Conservation (phyloP, 2,329 filamentous ascomycete species). For the Coleophoma crateriformis region DNA sequence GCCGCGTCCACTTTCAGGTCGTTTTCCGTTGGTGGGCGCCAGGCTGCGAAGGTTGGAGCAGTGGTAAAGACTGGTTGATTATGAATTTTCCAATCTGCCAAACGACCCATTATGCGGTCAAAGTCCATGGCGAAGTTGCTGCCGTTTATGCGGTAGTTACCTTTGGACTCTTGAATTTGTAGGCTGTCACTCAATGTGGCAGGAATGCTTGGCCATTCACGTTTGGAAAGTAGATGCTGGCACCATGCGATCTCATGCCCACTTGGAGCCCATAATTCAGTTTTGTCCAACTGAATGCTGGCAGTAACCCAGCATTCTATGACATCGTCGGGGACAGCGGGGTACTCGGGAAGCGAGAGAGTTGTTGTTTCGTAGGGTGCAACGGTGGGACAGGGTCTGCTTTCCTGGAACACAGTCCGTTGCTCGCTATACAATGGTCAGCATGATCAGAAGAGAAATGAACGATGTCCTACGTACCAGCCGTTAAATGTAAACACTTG, state of each 20-base stretch:
- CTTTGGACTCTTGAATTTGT: background rate
- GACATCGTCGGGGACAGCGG: background rate
- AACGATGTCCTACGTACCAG: too few species aligned
- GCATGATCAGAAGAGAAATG: too few species aligned
- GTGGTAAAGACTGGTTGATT: conserved; percentile 4
- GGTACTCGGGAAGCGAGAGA: background rate
- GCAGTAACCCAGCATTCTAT: conserved; percentile 4
- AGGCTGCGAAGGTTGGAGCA: conserved; percentile 30
- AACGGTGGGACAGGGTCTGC: too few species aligned
- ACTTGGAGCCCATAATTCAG: conserved; percentile 3
- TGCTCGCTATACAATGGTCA: too few species aligned
- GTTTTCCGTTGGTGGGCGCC: conserved; percentile 43
- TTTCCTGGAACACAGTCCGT: too few species aligned
- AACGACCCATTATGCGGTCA: background rate
- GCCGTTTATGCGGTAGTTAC: background rate
- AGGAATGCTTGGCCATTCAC: background rate
- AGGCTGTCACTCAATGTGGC: background rate
- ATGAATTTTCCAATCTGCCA: conserved; percentile 1
- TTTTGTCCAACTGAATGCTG: conserved; percentile 1
- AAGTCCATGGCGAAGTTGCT: background rate
- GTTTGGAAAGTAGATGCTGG: conserved; percentile 19
- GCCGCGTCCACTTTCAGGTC: conserved; percentile 23
- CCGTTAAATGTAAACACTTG: too few species aligned
- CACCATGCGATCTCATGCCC: conserved; percentile 24
- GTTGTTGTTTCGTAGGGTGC: too few species aligned